Evolutionary conservation across 805 yeast genomes (phyloP).

Genomic region (Candida railenensis): DNA sequence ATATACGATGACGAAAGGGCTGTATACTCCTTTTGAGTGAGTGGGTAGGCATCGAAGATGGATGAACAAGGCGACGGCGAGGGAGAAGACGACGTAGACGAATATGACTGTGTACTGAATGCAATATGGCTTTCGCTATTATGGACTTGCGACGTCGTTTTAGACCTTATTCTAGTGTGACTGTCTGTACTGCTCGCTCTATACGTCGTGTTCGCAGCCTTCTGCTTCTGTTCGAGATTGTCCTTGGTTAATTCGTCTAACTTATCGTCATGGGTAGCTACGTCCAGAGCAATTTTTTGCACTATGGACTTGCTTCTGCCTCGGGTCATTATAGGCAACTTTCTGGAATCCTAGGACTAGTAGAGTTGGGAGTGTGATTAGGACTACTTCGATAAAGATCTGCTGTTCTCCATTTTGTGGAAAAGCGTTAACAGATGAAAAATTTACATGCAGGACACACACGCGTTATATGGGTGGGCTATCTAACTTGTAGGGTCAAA

Average conservation of each 20-base stretch:
- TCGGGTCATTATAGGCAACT: constrained; percentile 45
- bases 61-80: background rate
- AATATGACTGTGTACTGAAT: background rate
- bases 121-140: background rate
- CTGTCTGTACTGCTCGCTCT: background rate
- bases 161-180: background rate
- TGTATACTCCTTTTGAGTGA: constrained; percentile 18
- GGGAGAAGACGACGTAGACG: no score
- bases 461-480: no score
- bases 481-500: no score
- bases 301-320: constrained; percentile 63
- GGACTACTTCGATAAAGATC: background rate
- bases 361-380: no score
- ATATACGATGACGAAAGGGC: constrained; percentile 33
- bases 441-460: background rate
- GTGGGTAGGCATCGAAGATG: constrained; percentile 11
- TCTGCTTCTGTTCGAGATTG: constrained; percentile 2
- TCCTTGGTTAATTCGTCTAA: constrained; percentile 6
- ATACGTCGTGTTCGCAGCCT: background rate
- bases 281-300: constrained; percentile 55
- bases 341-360: background rate
- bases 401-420: background rate
- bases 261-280: constrained; percentile 34
- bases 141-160: background rate
- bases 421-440: background rate